Evolutionary conservation across 768 basidiomycete species (phyloP).

Genomic region (Russula lepida): DNA sequence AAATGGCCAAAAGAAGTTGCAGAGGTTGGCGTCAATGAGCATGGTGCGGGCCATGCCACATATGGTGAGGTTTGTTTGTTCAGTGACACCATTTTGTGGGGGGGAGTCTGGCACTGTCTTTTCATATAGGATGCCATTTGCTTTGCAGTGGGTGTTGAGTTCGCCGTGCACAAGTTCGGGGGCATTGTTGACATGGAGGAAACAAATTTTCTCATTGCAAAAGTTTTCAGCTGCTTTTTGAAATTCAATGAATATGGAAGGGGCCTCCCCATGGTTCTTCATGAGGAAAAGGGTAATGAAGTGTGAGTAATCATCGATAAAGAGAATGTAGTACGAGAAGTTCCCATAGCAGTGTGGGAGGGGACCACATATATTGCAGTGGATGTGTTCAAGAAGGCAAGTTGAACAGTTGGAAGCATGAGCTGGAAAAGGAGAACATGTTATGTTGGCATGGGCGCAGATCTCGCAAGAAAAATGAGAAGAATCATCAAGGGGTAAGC

Average conservation of each 20-base stretch:
- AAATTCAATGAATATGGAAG: background rate
- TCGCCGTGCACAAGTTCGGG: background rate
- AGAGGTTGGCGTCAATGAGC: background rate
- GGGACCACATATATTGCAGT: background rate
- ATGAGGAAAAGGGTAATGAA: background rate
- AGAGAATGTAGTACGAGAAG: background rate
- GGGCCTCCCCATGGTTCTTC: background rate
- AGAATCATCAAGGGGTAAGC: background rate
- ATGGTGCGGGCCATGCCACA: background rate
- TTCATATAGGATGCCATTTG: background rate
- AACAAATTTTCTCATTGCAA: background rate
- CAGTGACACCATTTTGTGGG: background rate
- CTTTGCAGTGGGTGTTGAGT: background rate
- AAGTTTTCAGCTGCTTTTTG: background rate
- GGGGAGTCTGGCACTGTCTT: background rate
- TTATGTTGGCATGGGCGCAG: background rate
- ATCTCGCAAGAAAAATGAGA: rapidly evolving
- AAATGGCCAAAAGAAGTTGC: background rate
- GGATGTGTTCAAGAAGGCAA: background rate
- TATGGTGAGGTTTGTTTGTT: background rate
- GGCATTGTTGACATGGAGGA: background rate
- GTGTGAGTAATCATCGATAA: background rate
- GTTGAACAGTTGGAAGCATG: rapidly evolving
- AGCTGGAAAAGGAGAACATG: background rate
- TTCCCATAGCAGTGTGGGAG: background rate